phyloP scores from a whole-genome alignment of 345 rosid species.

The Sisymbrium altissimum region DNA sequence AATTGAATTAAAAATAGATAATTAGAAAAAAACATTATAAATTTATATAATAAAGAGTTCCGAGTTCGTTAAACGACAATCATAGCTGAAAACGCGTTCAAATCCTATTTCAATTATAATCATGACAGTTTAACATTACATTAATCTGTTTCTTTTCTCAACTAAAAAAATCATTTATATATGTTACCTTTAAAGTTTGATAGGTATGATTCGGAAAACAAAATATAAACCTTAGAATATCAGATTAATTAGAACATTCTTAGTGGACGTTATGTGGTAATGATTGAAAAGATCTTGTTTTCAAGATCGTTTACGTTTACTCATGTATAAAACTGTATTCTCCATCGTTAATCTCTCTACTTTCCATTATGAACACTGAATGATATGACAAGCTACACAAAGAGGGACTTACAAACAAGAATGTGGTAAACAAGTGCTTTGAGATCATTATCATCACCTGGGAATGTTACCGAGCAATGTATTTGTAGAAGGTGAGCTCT shows the following conservation, averaged over 20 bases:
- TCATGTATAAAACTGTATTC: neutral
- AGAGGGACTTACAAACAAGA: slow-evolving; percentile 18
- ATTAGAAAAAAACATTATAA: too few species aligned
- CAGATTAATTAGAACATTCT: neutral
- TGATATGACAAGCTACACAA: slow-evolving; percentile 13
- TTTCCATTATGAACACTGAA: slow-evolving; percentile 17
- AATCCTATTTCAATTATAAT: slow-evolving; percentile 9
- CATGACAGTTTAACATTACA: neutral
- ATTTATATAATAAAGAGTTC: too few species aligned
- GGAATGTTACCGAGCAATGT: slow-evolving; percentile 59
- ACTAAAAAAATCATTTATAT: neutral
- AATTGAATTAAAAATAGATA: neutral
- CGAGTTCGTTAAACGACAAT: neutral
- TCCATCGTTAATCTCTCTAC: slow-evolving; percentile 10
- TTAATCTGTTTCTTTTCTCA: neutral
- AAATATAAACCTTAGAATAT: neutral
- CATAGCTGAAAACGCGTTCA: slow-evolving; percentile 14
- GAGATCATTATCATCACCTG: slow-evolving; percentile 40
- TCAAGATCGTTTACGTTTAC: slow-evolving; percentile 13
- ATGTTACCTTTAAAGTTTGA: neutral
- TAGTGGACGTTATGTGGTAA: neutral
- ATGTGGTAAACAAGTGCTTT: slow-evolving; percentile 1
- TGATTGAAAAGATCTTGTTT: slow-evolving; percentile 20
- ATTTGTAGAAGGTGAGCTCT: slow-evolving; percentile 81
- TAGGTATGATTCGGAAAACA: neutral